Conservation (phyloP, 2,329 filamentous ascomycete species). For the Cercospora sojina region DNA sequence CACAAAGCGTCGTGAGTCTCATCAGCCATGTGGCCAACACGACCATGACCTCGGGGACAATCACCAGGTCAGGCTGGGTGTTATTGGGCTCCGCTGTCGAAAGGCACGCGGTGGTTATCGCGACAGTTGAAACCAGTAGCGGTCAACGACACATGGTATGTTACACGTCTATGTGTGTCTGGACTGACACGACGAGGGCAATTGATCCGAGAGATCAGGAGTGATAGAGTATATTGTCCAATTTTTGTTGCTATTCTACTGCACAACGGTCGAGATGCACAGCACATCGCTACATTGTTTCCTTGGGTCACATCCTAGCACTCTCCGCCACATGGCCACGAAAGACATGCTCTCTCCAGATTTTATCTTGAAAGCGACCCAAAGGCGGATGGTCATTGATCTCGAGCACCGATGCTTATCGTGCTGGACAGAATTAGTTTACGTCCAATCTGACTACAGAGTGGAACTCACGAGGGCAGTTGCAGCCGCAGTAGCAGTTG, state of each 20-base stretch:
- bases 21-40: too few species aligned
- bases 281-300: neutral
- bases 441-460: neutral
- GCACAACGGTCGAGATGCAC: neutral
- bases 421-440: neutral
- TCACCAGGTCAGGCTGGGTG: too few species aligned
- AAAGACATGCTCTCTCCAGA: neutral
- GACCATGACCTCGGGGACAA: too few species aligned
- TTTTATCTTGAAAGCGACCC: neutral
- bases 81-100: too few species aligned
- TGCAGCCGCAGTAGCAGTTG: slow-evolving; percentile 2
- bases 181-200: neutral
- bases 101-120: too few species aligned
- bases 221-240: neutral
- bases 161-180: neutral
- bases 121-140: too few species aligned
- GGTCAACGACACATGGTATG: neutral
- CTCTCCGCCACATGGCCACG: neutral
- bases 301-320: neutral
- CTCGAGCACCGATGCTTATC: neutral
- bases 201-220: neutral
- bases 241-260: neutral
- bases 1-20: too few species aligned
- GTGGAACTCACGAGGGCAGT: neutral
- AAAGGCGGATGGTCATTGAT: neutral